phyloP scores from a whole-genome alignment of 2,329 filamentous ascomycete species.

The Phoma sp. region DNA sequence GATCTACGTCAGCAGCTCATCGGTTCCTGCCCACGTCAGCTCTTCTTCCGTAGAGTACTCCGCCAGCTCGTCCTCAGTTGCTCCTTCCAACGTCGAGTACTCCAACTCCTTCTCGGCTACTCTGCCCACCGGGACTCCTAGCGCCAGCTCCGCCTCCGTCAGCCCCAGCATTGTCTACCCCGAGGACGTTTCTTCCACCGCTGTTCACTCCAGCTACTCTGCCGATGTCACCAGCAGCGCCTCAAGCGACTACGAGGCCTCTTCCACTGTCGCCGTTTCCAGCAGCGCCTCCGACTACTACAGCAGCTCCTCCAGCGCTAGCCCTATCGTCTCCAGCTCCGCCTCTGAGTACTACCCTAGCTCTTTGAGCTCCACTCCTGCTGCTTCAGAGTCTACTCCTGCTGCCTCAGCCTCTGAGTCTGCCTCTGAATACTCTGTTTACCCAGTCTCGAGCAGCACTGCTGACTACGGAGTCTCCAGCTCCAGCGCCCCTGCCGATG shows the following conservation, averaged over 20 bases:
- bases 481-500: constrained; percentile 1
- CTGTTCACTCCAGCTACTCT: constrained; percentile 7
- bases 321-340: background rate
- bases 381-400: background rate
- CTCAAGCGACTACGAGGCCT: constrained; percentile 3
- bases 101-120: constrained; percentile 15
- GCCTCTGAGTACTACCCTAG: constrained; percentile 3
- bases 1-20: constrained; percentile 6
- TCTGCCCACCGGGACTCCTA: constrained; percentile 7
- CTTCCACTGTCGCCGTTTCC: constrained; percentile 1
- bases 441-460: constrained; percentile 8
- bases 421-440: constrained; percentile 1
- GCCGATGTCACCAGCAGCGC: constrained; percentile 12
- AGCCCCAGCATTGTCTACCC: constrained; percentile 18
- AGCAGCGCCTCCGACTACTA: constrained; percentile 2
- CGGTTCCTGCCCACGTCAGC: background rate
- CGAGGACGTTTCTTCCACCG: constrained; percentile 11
- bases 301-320: background rate
- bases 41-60: background rate
- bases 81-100: constrained; percentile 3
- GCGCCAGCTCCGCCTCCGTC: constrained; percentile 4
- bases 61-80: constrained; percentile 1
- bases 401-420: background rate
- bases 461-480: constrained; percentile 6
- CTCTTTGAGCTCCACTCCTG: background rate